Percentiles rank a stretch among this genome's conserved stretches.
Conservation (phyloP, 1,284 basidiomycete species). For the Cutaneotrichosporon dermatis region DNA sequence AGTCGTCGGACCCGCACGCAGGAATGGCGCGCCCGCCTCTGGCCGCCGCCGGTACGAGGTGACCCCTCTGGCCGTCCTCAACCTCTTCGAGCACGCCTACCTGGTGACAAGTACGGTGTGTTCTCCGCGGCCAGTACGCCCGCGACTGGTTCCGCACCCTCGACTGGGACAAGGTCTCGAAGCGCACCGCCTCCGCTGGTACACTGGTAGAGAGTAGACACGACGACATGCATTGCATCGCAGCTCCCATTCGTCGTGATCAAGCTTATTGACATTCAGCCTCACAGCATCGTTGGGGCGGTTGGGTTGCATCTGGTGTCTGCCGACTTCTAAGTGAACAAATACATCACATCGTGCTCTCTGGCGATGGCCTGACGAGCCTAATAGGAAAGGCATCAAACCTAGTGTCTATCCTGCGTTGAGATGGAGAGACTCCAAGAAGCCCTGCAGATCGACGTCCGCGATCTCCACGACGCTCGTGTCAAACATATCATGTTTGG, state of each 20-base stretch:
- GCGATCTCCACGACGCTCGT: constrained; percentile 84
- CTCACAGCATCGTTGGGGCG: too few species aligned
- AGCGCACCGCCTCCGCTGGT: constrained; percentile 12
- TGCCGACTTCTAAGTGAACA: too few species aligned
- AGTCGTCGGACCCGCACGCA: not conserved
- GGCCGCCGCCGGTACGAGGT: constrained; percentile 3
- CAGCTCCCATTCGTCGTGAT: constrained; percentile 1
- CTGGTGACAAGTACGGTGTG: constrained; percentile 76
- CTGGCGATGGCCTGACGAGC: too few species aligned
- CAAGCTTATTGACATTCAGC: too few species aligned
- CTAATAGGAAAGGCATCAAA: too few species aligned
- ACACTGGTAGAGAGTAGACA: constrained; percentile 13
- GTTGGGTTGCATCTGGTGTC: too few species aligned
- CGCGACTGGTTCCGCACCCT: constrained; percentile 83
- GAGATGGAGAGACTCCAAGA: constrained; percentile 63
- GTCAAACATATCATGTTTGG: constrained; percentile 83
- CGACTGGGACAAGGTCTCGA: constrained; percentile 70
- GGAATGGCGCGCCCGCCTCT: constrained; percentile 3
- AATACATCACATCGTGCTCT: too few species aligned
- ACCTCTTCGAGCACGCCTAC: constrained; percentile 88
- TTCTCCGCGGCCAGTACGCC: constrained; percentile 92
- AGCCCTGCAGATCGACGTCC: constrained; percentile 74
- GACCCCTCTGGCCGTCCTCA: constrained; percentile 62
- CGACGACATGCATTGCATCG: constrained; percentile 18
- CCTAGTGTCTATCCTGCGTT: too few species aligned